Base-by-base conservation (phyloP, 2,329 filamentous ascomycete genomes). In the Fusarium aywerte region DNA sequence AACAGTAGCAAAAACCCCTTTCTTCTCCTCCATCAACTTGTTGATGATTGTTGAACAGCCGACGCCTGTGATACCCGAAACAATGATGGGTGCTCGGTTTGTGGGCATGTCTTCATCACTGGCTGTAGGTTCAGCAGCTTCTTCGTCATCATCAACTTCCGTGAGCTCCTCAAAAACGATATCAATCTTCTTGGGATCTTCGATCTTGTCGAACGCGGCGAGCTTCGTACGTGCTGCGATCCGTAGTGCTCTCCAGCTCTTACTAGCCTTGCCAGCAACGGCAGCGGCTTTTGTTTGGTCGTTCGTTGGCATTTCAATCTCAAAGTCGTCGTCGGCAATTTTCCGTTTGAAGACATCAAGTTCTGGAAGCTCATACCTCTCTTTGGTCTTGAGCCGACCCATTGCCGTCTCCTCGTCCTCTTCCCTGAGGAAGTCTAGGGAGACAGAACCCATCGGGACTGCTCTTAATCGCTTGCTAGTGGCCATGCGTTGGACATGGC, bases 201-300 rank as follows among this genome's bases (percentile, higher is more conserved):
- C 93, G 45, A 97, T 91, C 77, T 91, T 92, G 77, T 98, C 94
- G 76, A 98, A 96, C 20, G 89, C 81, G 42, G 88, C 85, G 68
- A 98, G 85, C 71, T 90, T 91, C 57, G 84, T 88, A 67, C 88
- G 88, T 56, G 91, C 89, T 11, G 93, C 91, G 67, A 97, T 87
- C 51, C 96, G 89, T 65, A 99, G 81, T 7, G 93, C 92, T 70
- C 94, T 88, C 96, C 96, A 99, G 57, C 89, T 91, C 77, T 96
- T 95, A 81, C 93, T 97, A 20, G 90, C 88, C 77, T 96, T 97
- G 55, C 89, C 85, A 67, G 92, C 91, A 9, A 89, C 77, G 20
- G 87, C 84, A 13, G 79, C 78, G 1, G 81, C 80, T 67, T 85
- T 87, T 50, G 87, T 84, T 58, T 85, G 79, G 77, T 86, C 80